Conservation (phyloP, 805 yeast genomes). For the Wickerhamomyces subpelliculosus region DNA sequence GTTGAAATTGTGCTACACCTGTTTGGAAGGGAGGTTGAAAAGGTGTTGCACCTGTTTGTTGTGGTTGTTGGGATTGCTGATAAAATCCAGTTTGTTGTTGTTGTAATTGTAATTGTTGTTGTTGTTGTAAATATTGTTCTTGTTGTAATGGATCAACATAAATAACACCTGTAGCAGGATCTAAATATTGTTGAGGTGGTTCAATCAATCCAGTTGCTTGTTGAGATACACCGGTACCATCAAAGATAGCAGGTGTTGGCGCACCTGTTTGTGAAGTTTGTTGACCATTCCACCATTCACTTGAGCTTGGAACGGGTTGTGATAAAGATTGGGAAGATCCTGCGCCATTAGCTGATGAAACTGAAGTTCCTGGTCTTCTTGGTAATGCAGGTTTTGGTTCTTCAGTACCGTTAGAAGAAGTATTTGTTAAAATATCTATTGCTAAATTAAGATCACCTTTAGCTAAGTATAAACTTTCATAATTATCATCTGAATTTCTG, state of each 20-base stretch:
- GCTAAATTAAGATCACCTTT: constrained; percentile 58
- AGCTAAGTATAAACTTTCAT: constrained; percentile 56
- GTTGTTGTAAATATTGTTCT: constrained; percentile 20
- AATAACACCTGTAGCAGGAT: constrained; percentile 62
- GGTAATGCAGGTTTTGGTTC: constrained; percentile 45
- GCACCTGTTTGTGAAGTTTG: constrained; percentile 24
- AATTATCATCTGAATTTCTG: constrained; percentile 44
- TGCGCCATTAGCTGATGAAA: constrained; percentile 1
- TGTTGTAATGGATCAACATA: constrained; percentile 68
- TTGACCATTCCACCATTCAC: constrained; percentile 16
- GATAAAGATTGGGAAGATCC: background rate
- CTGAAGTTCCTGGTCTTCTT: constrained; percentile 21
- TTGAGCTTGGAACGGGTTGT: constrained; percentile 4
- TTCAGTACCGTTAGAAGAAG: constrained; percentile 28
- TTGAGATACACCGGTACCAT: background rate
- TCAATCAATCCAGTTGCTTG: constrained; percentile 25
- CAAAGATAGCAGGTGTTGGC: constrained; percentile 29
- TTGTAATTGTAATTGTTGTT: constrained; percentile 12
- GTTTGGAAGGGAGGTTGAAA: constrained; percentile 2
- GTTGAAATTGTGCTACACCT: background rate
- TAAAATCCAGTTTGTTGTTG: constrained; percentile 1
- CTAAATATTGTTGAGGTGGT: constrained; percentile 62
- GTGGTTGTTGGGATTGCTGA: constrained; percentile 8
- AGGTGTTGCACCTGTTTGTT: constrained; percentile 2
- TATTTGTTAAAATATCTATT: constrained; percentile 44